Evolutionary conservation across 2,329 filamentous ascomycete species (phyloP), one percentile per base, ranked within the genome.

Genomic region (Colletotrichum cuscutae): DNA sequence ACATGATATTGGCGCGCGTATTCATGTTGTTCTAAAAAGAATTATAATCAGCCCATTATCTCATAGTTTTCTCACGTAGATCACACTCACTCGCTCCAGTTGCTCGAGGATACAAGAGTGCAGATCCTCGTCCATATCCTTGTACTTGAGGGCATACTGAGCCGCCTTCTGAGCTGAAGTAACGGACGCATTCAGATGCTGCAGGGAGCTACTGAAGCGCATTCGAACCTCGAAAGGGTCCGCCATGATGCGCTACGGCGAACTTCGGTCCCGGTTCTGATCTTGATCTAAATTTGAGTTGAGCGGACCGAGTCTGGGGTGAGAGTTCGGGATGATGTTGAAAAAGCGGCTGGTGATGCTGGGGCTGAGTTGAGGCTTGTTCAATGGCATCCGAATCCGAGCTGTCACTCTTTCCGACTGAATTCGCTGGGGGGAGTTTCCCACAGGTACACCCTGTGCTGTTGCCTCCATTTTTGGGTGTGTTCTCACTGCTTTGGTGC

Each of bases 211-310:
- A 65, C 95, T 98, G 87, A 99, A 99, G 84, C 95, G 95, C 90
- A 99, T 95, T 80, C 97, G 95, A 78, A 98, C 96, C 86, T 98
- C 97, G 83, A 99, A 99, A 6, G 97, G 97, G 84, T 99, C 95
- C 61, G 88, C 85, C 88, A 90, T 91, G 76, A 12, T 22, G 49
- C 5, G 4, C 24, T 26, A 5, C 22, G 11, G 19, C 15, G n/a
- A 2, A 26, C 24, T 22, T 59, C 67, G 24, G 46, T 46, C 67
- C 32, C 37, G 19, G 42, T 60, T 15, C 4, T 37, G 28, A 35
- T 52, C 9, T 4, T n/a, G 28, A 46, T 56, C 9, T 4, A 11
- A 13, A 19, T 59, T 53, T 24, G n/a, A 6, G 15, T 19, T 46
- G n/a, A 22, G 15, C 12, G 15, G 32, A 15, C 19, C n/a, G 7